A percentile compares a stretch with the other conserved stretches of the same genome.
These are phyloP conservation scores for Alternaria viburni DNA, from an alignment of 2,329 filamentous ascomycete species.

Conservation along the genomic window DNA sequence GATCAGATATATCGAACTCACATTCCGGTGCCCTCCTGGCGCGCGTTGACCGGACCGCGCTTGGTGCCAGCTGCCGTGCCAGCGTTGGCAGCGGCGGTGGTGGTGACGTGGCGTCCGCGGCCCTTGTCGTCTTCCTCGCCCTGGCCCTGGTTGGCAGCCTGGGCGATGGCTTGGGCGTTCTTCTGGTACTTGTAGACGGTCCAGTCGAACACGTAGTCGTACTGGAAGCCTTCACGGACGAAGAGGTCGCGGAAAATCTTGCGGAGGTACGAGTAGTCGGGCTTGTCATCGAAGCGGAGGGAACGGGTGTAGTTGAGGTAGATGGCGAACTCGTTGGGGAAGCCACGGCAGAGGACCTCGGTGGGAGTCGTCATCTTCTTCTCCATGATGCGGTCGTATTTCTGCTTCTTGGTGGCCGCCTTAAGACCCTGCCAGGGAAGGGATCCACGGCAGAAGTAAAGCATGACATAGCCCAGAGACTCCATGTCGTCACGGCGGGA, in stretches of 20 bases:
- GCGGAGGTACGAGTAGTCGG: conserved; percentile 98
- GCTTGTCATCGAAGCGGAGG: conserved; percentile 99
- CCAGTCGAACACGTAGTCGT: conserved; percentile 99
- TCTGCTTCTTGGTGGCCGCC: conserved; percentile 99
- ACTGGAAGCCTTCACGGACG: conserved; percentile 98
- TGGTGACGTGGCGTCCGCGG: conserved; percentile 61
- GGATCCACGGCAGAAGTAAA: conserved; percentile 99
- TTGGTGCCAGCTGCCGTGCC: conserved; percentile 68
- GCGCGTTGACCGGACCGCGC: conserved; percentile 74
- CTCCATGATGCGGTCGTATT: conserved; percentile 99
- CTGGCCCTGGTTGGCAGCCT: conserved; percentile 71
- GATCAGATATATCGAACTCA: conserved; percentile 82
- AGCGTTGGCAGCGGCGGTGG: conserved; percentile 69
- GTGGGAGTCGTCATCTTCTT: conserved; percentile 99
- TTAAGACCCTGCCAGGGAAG: conserved; percentile 99
- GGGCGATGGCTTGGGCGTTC: conserved; percentile 93
- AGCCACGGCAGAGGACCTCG: conserved; percentile 97
- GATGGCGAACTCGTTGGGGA: conserved; percentile 99
- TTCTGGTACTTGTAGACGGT: conserved; percentile 99
- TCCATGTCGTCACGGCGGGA: conserved; percentile 99
- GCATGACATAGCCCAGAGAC: conserved; percentile 98
- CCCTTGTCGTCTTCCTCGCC: conserved; percentile 79
- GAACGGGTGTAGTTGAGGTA: conserved; percentile 99
- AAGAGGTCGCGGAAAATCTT: conserved; percentile 99
- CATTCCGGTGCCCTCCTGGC: conserved; percentile 93